A percentile compares a stretch with the other conserved stretches of the same genome.
These are phyloP conservation scores for Mrakia frigida DNA, from an alignment of 768 basidiomycete genomes.

Conservation along the genomic window DNA sequence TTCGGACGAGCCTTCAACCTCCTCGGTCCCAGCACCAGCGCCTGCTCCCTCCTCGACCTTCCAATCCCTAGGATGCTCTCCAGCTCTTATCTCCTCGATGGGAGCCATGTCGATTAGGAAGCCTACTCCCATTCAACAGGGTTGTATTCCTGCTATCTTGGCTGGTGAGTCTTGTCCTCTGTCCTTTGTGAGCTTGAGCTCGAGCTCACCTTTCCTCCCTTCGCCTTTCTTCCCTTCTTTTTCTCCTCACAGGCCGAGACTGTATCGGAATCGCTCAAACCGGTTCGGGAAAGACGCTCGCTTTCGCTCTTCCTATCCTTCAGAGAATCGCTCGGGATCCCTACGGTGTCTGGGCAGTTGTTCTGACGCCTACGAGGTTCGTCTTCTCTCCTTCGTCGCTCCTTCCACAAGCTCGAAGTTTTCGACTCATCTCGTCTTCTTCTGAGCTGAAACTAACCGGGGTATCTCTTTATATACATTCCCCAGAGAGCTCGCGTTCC, in stretches of 20 bases:
- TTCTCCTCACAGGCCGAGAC: slow-evolving; percentile 62
- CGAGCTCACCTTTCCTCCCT: slow-evolving; percentile 4
- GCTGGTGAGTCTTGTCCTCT: slow-evolving; percentile 53
- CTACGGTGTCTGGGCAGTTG: slow-evolving; percentile 86
- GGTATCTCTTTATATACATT: background rate
- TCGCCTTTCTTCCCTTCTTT: slow-evolving; percentile 14
- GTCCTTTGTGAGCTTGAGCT: slow-evolving; percentile 3
- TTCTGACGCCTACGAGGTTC: slow-evolving; percentile 91
- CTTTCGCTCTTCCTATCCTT: slow-evolving; percentile 91
- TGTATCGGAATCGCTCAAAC: slow-evolving; percentile 98
- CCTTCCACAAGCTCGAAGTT: too few species aligned
- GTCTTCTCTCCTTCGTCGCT: slow-evolving; percentile 35
- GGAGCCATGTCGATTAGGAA: slow-evolving; percentile 72
- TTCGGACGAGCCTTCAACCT: background rate
- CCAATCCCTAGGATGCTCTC: slow-evolving; percentile 45
- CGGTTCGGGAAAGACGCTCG: slow-evolving; percentile 95
- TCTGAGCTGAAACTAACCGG: background rate
- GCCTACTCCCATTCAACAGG: slow-evolving; percentile 83
- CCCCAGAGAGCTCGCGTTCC: slow-evolving; percentile 86
- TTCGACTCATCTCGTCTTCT: too few species aligned
- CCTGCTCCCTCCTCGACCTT: slow-evolving; percentile 37
- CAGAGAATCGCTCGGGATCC: slow-evolving; percentile 83
- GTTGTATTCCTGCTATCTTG: slow-evolving; percentile 83
- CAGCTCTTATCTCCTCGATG: slow-evolving; percentile 59
- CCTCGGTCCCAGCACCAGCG: background rate